Percentiles rank a stretch among this genome's conserved stretches.
Conservation (phyloP, 1,139 yeast genomes). For the Yamadazyma friedrichii region DNA sequence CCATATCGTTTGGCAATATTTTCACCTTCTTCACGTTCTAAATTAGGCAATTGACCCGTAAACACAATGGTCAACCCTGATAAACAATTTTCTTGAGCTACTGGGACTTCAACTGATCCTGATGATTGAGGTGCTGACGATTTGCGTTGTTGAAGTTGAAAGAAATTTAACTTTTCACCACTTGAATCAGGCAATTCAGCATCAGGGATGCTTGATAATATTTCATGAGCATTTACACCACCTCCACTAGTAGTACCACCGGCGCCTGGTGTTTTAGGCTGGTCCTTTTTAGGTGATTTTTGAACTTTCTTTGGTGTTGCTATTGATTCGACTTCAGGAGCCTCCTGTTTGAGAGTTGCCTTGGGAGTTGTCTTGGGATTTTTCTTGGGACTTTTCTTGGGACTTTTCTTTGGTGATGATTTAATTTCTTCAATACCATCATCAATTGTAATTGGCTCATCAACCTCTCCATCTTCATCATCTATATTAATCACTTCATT, state of each 20-base stretch:
- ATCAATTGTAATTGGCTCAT: slow-evolving; percentile 1
- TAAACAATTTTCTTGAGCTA: slow-evolving; percentile 79
- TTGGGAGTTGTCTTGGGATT: slow-evolving; percentile 5
- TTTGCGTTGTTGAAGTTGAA: slow-evolving; percentile 43
- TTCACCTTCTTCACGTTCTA: slow-evolving; percentile 77
- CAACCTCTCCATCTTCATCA: slow-evolving; percentile 14
- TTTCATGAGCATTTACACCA: slow-evolving; percentile 47
- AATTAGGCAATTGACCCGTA: slow-evolving; percentile 81
- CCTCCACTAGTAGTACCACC: slow-evolving; percentile 1
- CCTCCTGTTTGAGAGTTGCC: slow-evolving; percentile 9
- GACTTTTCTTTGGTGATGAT: slow-evolving; percentile 4
- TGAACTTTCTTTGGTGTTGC: background rate
- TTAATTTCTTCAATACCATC: slow-evolving; percentile 11
- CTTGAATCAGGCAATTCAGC: slow-evolving; percentile 63
- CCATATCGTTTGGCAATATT: slow-evolving; percentile 81
- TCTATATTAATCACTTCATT: slow-evolving; percentile 18
- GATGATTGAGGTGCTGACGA: slow-evolving; percentile 28
- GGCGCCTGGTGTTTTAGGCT: slow-evolving; percentile 1
- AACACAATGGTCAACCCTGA: slow-evolving; percentile 89
- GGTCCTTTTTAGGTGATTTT: slow-evolving; percentile 4
- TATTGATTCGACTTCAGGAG: background rate
- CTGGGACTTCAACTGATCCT: slow-evolving; percentile 52
- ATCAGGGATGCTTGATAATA: slow-evolving; percentile 63
- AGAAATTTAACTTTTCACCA: slow-evolving; percentile 54
- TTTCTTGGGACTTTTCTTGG: slow-evolving; percentile 6